A percentile compares a stretch with the other conserved stretches of the same genome.
Conservation (phyloP, 495 filamentous ascomycete genomes). For the Rostrohypoxylon terebratum region DNA sequence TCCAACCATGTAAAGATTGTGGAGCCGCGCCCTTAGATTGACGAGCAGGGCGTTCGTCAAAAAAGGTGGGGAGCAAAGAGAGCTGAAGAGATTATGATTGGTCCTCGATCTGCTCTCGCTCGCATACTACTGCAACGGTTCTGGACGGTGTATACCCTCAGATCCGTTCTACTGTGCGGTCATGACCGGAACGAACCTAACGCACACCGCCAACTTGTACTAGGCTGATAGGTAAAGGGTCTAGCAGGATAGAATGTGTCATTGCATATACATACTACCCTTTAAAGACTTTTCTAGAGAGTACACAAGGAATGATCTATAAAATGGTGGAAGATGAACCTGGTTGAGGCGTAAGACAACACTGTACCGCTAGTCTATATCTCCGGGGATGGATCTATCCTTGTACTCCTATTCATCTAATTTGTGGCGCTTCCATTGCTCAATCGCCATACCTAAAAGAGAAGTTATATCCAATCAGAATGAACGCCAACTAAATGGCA, state of each 20-base stretch:
- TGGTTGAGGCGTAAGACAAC: not conserved
- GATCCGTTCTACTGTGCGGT: slow-evolving; percentile 35
- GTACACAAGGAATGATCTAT: not conserved
- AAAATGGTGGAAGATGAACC: not conserved
- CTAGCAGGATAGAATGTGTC: slow-evolving; percentile 7
- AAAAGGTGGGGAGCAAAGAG: slow-evolving; percentile 29
- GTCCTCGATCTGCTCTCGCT: slow-evolving; percentile 14
- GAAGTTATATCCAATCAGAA: slow-evolving; percentile 6
- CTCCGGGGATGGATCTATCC: not conserved
- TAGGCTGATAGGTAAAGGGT: slow-evolving; percentile 20
- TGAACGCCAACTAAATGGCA: not conserved
- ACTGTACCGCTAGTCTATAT: not conserved
- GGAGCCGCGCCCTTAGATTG: slow-evolving; percentile 52
- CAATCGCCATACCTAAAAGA: not conserved
- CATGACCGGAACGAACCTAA: slow-evolving; percentile 16
- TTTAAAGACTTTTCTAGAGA: slow-evolving; percentile 30
- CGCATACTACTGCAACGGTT: slow-evolving; percentile 41
- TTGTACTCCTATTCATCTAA: not conserved
- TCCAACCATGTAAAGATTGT: slow-evolving; percentile 40
- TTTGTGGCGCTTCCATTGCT: not conserved
- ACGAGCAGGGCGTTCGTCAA: slow-evolving; percentile 49
- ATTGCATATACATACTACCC: slow-evolving; percentile 9
- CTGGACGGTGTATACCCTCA: slow-evolving; percentile 22
- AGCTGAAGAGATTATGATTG: slow-evolving; percentile 20
- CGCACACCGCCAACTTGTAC: slow-evolving; percentile 37